A percentile compares a stretch with the other conserved stretches of the same genome.
phyloP scores from a whole-genome alignment of 495 filamentous ascomycete species.

The Penicillium roqueforti region DNA sequence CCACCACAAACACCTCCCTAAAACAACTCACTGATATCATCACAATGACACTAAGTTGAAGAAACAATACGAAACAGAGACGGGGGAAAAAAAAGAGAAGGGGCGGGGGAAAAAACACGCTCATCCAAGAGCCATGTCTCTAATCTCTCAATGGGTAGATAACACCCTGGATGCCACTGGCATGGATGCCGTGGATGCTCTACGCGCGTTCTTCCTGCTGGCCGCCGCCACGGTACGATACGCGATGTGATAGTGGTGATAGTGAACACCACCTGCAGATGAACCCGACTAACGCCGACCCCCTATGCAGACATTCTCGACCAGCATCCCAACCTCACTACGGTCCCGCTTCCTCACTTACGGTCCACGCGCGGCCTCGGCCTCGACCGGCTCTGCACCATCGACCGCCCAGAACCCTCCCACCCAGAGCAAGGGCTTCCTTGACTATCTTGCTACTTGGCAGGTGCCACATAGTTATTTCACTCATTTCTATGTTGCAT shows the following conservation, averaged over 20 bases:
- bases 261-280: background rate
- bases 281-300: slow-evolving; percentile 19
- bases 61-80: background rate
- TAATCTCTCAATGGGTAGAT: slow-evolving; percentile 23
- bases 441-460: slow-evolving; percentile 51
- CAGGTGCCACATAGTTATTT: slow-evolving; percentile 86
- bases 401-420: background rate
- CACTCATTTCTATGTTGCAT: slow-evolving; percentile 76
- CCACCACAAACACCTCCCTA: slow-evolving; percentile 5
- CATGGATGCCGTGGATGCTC: slow-evolving; percentile 41
- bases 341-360: slow-evolving; percentile 54
- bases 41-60: background rate
- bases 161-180: slow-evolving; percentile 22
- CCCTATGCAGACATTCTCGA: slow-evolving; percentile 47
- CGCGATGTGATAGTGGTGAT: slow-evolving; percentile 16
- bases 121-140: slow-evolving; percentile 16
- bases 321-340: slow-evolving; percentile 48
- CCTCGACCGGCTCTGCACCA: slow-evolving; percentile 9
- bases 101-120: background rate
- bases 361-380: slow-evolving; percentile 49
- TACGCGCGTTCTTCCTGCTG: slow-evolving; percentile 44
- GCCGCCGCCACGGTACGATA: slow-evolving; percentile 46
- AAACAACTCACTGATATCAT: slow-evolving; percentile 6
- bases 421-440: slow-evolving; percentile 11
- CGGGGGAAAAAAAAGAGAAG: background rate